phyloP scores from a whole-genome alignment of 371 early-diverging fungal species.

The Rhizopus sp. region DNA sequence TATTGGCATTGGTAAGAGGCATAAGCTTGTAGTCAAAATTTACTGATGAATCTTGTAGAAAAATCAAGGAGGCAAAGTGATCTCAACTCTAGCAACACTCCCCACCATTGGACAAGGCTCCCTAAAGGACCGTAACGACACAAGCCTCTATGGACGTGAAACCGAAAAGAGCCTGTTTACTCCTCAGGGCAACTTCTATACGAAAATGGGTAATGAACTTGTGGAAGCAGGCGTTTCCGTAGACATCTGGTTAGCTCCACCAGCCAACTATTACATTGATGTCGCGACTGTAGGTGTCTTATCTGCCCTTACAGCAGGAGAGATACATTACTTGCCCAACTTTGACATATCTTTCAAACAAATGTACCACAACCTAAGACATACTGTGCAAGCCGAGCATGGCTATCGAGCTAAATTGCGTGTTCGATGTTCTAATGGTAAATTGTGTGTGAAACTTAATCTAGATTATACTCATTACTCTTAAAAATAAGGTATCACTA shows the following conservation, averaged over 20 bases:
- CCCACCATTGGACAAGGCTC: slow-evolving; percentile 88
- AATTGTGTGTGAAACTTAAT: background rate
- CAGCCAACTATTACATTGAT: slow-evolving; percentile 75
- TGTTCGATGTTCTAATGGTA: slow-evolving; percentile 88
- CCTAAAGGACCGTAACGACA: slow-evolving; percentile 85
- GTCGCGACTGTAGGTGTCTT: slow-evolving; percentile 82
- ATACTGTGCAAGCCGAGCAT: slow-evolving; percentile 50
- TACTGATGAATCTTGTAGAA: slow-evolving; percentile 36
- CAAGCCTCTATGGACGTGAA: slow-evolving; percentile 84
- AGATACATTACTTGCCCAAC: slow-evolving; percentile 74
- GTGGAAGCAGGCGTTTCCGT: slow-evolving; percentile 80
- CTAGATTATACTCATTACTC: background rate
- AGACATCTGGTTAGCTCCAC: slow-evolving; percentile 88
- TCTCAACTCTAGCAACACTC: slow-evolving; percentile 80
- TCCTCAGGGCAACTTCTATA: slow-evolving; percentile 88
- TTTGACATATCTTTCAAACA: slow-evolving; percentile 77
- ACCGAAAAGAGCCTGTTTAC: slow-evolving; percentile 85
- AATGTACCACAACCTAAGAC: slow-evolving; percentile 70
- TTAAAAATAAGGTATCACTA: slow-evolving; percentile 67
- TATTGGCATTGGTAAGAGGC: slow-evolving; percentile 66
- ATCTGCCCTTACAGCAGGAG: slow-evolving; percentile 88
- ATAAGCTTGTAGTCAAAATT: background rate
- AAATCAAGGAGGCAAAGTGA: slow-evolving; percentile 81
- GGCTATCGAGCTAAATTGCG: slow-evolving; percentile 90
- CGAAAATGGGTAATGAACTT: slow-evolving; percentile 76